A percentile compares a stretch with the other conserved stretches of the same genome.
phyloP scores from a whole-genome alignment of 1,139 yeast genomes.

The Magnusiomyces tetraspermus region DNA sequence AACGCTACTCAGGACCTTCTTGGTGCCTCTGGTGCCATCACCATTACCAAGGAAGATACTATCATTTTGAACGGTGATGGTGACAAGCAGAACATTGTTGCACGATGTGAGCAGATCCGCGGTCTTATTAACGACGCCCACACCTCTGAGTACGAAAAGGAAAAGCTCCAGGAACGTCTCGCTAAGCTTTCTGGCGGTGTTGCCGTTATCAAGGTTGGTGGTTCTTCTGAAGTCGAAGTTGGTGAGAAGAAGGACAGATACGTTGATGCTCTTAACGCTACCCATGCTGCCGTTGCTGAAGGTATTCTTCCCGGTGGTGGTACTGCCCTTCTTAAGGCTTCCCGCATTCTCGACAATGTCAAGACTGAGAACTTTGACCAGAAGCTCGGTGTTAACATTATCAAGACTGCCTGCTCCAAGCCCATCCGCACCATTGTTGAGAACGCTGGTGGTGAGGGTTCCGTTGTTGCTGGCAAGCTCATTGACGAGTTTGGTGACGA shows the following conservation, averaged over 20 bases:
- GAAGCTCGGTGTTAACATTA: conserved; percentile 93
- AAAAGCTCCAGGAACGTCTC: conserved; percentile 95
- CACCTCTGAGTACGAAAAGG: conserved; percentile 93
- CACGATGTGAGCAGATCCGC: conserved; percentile 96
- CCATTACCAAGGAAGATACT: conserved; percentile 96
- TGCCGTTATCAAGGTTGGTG: conserved; percentile 97
- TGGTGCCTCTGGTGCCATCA: conserved; percentile 88
- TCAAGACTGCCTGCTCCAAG: conserved; percentile 89
- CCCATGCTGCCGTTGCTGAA: conserved; percentile 99
- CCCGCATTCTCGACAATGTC: conserved; percentile 67
- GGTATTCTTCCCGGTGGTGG: conserved; percentile 99
- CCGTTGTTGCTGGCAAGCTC: conserved; percentile 94
- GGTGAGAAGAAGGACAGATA: conserved; percentile 99
- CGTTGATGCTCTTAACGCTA: conserved; percentile 97
- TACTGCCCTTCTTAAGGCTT: conserved; percentile 94
- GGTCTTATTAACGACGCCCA: conserved; percentile 58
- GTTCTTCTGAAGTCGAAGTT: conserved; percentile 96
- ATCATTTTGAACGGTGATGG: conserved; percentile 96
- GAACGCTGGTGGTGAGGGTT: conserved; percentile 98
- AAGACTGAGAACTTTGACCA: conserved; percentile 92
- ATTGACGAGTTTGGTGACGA: conserved; percentile 71
- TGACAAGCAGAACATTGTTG: conserved; percentile 71
- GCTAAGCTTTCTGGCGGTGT: conserved; percentile 99
- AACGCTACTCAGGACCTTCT: conserved; percentile 84
- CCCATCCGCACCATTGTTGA: conserved; percentile 97